These are phyloP conservation scores for Aspergillus versicolor DNA, from an alignment of 2,329 filamentous ascomycete species.

Conservation along the genomic window DNA sequence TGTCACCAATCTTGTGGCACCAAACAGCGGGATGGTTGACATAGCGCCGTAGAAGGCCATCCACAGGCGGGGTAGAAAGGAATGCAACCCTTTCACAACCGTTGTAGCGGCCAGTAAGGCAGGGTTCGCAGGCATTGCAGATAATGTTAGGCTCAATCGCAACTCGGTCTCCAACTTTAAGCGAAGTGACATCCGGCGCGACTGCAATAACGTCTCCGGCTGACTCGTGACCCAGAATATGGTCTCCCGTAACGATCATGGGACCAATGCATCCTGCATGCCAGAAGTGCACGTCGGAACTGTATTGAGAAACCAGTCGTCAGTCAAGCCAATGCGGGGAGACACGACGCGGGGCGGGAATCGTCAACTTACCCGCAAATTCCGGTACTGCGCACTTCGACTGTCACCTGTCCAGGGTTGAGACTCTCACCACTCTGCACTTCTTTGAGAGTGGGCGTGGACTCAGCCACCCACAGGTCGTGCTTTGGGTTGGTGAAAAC, in stretches of 20 bases:
- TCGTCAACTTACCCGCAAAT: conserved; percentile 74
- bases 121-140: conserved; percentile 87
- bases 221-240: conserved; percentile 92
- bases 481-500: conserved; percentile 94
- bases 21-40: conserved; percentile 91
- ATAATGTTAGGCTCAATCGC: conserved; percentile 93
- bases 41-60: conserved; percentile 84
- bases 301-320: conserved; percentile 35
- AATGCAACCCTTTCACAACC: conserved; percentile 85
- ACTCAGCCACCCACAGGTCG: conserved; percentile 82
- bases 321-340: neutral
- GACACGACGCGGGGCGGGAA: neutral
- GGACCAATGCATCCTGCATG: conserved; percentile 91
- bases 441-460: conserved; percentile 72
- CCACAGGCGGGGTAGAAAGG: conserved; percentile 84
- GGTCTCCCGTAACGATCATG: conserved; percentile 86
- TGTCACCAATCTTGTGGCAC: conserved; percentile 94
- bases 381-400: conserved; percentile 89
- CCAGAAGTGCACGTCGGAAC: conserved; percentile 97
- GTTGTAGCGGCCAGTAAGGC: conserved; percentile 90
- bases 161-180: conserved; percentile 85
- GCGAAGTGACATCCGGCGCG: conserved; percentile 67
- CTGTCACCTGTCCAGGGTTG: conserved; percentile 78
- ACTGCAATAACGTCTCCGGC: conserved; percentile 75
- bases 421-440: conserved; percentile 67